Base-by-base conservation (phyloP, 345 rosid genomes). In the Dovyalis caffra region DNA sequence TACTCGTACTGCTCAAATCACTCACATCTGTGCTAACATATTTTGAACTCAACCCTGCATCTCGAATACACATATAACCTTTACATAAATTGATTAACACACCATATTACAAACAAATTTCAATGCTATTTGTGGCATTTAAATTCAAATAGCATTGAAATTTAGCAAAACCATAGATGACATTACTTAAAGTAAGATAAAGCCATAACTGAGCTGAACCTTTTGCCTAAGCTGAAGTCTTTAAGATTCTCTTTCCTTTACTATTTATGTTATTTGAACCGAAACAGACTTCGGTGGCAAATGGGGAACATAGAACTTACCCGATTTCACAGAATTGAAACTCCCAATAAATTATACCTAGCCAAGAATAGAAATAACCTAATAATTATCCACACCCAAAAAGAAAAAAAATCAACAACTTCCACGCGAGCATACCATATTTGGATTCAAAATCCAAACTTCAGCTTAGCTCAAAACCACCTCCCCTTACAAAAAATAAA, bases 21-120 rank as follows among this genome's bases (percentile, higher is more conserved):
- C 70, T 82, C 62, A 77, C 86, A 32, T 84, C 85, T 32, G 78
- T 45, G 75, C 87, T 83, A 43, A 79, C 86, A 77, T 71, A 76
- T 81, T 85, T 90, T 32, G 90, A 34, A 78, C 83, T 85, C 66
- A 69, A 61, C 84, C 90, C 92, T 90, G 84, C 74, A 69, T 7
- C 60, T 53, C 64, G 72, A 47, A 25, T 4, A 65, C 64, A 77
- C 51, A 40, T 9, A 56, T 33, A 35, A 64, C 15, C 28, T 53
- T 69, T 67, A 10, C 28, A 65, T 63, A 67, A 58, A 67, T 77
- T 20, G n/a, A 74, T 25, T 29, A 37, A 8, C 70, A 45, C 9
- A 32, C 34, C 40, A 38, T 18, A 15, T 2, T 12, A 28, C 37
- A 31, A n/a, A 15, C 33, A 26, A 34, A 33, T 65, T 74, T 51